Base-by-base conservation (phyloP, 1,284 basidiomycete species). In the Gomphus bonarii region DNA sequence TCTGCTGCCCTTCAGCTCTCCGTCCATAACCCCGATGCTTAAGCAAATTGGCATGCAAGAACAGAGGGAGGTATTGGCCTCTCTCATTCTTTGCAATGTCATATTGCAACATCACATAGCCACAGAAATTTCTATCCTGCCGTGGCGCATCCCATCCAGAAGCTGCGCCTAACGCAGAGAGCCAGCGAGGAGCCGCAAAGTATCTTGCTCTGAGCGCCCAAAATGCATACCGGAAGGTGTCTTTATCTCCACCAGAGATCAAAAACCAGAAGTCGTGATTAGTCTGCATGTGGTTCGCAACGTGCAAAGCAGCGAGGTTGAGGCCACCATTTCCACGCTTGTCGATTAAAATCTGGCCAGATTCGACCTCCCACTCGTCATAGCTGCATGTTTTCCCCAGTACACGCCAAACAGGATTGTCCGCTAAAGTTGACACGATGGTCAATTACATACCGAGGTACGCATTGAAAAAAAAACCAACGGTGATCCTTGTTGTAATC, bases 331-430 rank as follows among this genome's bases (percentile, higher is more conserved):
- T 73, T 1, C 73, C 75, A 0, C 67, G 65, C 63, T 76, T 76
- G 62, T 73, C 68, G 43, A 76, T 65, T 31, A 77, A 65, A 22
- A 77, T 71, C 63, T 74, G 72, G 43, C 72, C 74, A 3, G 73
- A 66, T 62, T 75, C 74, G 18, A 70, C 66, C 30, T 73, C 70
- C 73, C 73, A 63, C 62, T 71, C 63, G 65, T 67, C 60, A 6
- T 72, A 65, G 11, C 63, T 60, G 60, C 75, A 77, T 16, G 64
- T 61, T n/a, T 71, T 65, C 25, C 72, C 71, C 7, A 75, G 61
- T 33, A 74, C 47, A n/a, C 74, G 66, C 71, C 73, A 77, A 56
- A 77, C 69, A 12, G 74, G 72, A 59, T 77, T 77, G 52, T 71
- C 65, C 4, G 72, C 68, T 73, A 58, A 4, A 47, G 20, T 30